Percentiles rank a stretch among this genome's conserved stretches.
Evolutionary conservation across 352 stramenopile species (phyloP).

Genomic region (Globisporangium camurandrum): DNA sequence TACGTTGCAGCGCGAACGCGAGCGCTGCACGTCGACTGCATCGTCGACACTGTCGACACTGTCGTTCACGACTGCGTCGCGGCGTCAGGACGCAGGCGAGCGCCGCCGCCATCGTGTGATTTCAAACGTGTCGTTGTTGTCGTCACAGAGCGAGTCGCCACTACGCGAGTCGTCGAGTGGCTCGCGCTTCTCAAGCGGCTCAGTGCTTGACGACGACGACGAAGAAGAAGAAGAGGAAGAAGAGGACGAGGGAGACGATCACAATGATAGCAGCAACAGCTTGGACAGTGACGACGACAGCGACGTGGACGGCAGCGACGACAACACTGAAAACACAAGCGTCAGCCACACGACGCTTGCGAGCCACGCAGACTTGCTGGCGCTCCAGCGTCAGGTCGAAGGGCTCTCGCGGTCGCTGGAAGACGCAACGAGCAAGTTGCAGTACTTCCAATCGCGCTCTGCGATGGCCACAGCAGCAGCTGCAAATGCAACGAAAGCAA

Average conservation of each 20-base stretch:
- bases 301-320: background rate
- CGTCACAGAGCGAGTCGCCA: background rate
- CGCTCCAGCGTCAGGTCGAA: conserved; percentile 42
- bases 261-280: background rate
- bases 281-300: conserved; percentile 3
- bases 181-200: conserved; percentile 28
- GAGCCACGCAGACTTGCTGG: conserved; percentile 31
- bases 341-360: background rate
- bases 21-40: conserved; percentile 5
- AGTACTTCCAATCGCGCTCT: conserved; percentile 17
- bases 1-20: conserved; percentile 19
- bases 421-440: conserved; percentile 43
- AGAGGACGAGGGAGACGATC: too few species aligned
- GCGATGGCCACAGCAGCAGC: too few species aligned
- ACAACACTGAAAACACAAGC: background rate
- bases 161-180: conserved; percentile 24
- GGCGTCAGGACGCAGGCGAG: conserved; percentile 37
- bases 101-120: conserved; percentile 12
- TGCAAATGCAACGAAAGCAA: too few species aligned
- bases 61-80: conserved; percentile 8
- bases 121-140: background rate
- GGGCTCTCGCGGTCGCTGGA: conserved; percentile 38
- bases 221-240: conserved; percentile 5
- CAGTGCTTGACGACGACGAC: conserved; percentile 24
- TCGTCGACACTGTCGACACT: background rate